A percentile compares a stretch with the other conserved stretches of the same genome.
Evolutionary conservation across 1,284 basidiomycete genomes (phyloP).

Genomic region (Ustilago xerochloae): DNA sequence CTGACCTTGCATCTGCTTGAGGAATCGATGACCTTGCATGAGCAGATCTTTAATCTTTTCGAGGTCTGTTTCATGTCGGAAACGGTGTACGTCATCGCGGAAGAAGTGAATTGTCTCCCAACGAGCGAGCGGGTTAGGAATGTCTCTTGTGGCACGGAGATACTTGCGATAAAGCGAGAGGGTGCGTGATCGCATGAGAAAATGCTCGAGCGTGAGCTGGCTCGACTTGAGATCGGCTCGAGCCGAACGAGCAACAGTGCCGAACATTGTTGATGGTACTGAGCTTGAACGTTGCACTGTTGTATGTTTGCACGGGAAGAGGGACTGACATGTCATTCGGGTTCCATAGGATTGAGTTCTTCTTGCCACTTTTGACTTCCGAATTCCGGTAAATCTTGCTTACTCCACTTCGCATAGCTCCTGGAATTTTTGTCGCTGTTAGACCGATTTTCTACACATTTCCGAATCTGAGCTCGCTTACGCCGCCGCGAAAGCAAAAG

Average conservation of each 20-base stretch:
- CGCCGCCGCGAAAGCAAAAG: neutral
- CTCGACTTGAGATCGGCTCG: slow-evolving; percentile 34
- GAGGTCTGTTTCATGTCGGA: slow-evolving; percentile 37
- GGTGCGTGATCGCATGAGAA: slow-evolving; percentile 45
- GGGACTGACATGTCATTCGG: neutral
- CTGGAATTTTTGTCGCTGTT: neutral
- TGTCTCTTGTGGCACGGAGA: slow-evolving; percentile 54
- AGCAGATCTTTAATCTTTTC: slow-evolving; percentile 44
- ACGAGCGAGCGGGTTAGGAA: slow-evolving; percentile 55
- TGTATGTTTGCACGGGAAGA: neutral
- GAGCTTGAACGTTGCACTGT: too few relatives aligned
- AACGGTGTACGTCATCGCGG: slow-evolving; percentile 41
- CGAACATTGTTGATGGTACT: slow-evolving; percentile 8
- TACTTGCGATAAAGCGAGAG: slow-evolving; percentile 56
- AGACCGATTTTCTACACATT: neutral
- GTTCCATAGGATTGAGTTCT: slow-evolving; percentile 1
- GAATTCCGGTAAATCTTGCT: slow-evolving; percentile 11
- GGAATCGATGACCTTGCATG: slow-evolving; percentile 45
- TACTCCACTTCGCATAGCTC: slow-evolving; percentile 1
- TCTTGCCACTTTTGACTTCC: slow-evolving; percentile 15
- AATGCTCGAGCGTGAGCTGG: slow-evolving; percentile 54
- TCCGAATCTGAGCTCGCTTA: neutral
- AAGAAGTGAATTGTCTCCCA: slow-evolving; percentile 60
- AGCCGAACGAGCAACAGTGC: slow-evolving; percentile 18
- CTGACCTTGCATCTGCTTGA: slow-evolving; percentile 55